Evolutionary conservation across 1,284 basidiomycete species (phyloP).

Genomic region (Sporisorium reilianum): DNA sequence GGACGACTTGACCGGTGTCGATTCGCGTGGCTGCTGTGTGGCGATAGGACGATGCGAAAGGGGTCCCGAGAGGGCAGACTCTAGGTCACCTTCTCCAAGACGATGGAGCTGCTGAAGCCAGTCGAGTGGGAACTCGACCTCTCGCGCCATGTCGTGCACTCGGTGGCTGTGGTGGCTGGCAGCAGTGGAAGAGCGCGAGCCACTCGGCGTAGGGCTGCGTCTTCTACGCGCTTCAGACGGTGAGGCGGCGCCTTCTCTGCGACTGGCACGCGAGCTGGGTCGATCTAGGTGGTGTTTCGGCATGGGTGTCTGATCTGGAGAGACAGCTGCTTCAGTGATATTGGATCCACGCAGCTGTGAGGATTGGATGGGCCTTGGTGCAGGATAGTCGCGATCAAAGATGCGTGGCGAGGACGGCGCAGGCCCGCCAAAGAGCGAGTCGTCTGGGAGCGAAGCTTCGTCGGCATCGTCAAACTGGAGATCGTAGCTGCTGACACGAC

Average conservation of each 20-base stretch:
- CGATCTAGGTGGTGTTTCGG: slow-evolving; percentile 29
- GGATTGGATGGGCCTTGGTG: slow-evolving; percentile 13
- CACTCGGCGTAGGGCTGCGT: slow-evolving; percentile 26
- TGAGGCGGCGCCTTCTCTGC: slow-evolving; percentile 25
- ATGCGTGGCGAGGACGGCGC: slow-evolving; percentile 22
- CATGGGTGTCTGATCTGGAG: slow-evolving; percentile 49
- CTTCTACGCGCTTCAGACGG: slow-evolving; percentile 20
- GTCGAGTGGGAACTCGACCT: slow-evolving; percentile 38
- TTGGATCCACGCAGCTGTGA: background rate
- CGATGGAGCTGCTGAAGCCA: slow-evolving; percentile 43
- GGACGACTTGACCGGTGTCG: slow-evolving; percentile 42
- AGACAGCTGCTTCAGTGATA: slow-evolving; percentile 8
- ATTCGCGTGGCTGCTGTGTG: slow-evolving; percentile 30
- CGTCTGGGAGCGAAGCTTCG: slow-evolving; percentile 26
- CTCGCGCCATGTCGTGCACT: slow-evolving; percentile 30
- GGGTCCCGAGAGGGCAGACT: slow-evolving; percentile 39
- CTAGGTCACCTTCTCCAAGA: slow-evolving; percentile 29
- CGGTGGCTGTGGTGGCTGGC: background rate
- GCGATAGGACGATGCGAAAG: slow-evolving; percentile 30
- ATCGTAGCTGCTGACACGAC: slow-evolving; percentile 50
- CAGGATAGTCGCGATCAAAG: slow-evolving; percentile 26
- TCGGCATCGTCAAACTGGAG: slow-evolving; percentile 52
- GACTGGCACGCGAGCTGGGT: slow-evolving; percentile 31
- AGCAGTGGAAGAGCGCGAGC: slow-evolving; percentile 10
- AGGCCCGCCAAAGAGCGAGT: slow-evolving; percentile 44